A percentile compares a stretch with the other conserved stretches of the same genome.
These are phyloP conservation scores for Nothophoma quercina DNA, from an alignment of 2,329 filamentous ascomycete species.

Conservation along the genomic window DNA sequence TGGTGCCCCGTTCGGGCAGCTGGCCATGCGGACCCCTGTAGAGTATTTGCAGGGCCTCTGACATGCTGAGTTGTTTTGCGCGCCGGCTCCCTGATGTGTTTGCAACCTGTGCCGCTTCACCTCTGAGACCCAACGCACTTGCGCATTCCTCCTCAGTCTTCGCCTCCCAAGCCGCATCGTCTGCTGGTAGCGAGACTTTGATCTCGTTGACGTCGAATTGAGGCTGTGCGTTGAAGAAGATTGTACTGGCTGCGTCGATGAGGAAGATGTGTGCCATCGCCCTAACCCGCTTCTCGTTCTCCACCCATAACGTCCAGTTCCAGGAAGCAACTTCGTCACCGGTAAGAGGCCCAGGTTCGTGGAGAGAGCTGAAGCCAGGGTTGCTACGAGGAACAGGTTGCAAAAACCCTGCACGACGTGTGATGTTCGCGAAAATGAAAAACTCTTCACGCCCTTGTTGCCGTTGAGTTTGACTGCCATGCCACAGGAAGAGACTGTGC, in stretches of 20 bases:
- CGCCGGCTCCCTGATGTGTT: constrained; percentile 71
- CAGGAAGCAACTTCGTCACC: constrained; percentile 61
- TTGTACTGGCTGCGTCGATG: constrained; percentile 68
- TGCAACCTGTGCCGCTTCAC: constrained; percentile 61
- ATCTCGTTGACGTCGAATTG: constrained; percentile 71
- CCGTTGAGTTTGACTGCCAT: constrained; percentile 71
- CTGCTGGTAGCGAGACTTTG: constrained; percentile 71
- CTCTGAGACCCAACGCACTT: constrained; percentile 69
- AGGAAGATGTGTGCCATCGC: constrained; percentile 71
- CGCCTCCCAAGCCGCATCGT: constrained; percentile 79
- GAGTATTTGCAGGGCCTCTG: constrained; percentile 67
- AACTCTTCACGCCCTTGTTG: constrained; percentile 68
- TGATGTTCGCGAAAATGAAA: constrained; percentile 63
- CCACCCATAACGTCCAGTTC: constrained; percentile 72
- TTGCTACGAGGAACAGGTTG: constrained; percentile 59
- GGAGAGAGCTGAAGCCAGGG: constrained; percentile 65
- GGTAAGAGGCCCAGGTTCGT: constrained; percentile 59
- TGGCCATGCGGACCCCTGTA: constrained; percentile 65
- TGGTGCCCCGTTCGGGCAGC: constrained; percentile 71
- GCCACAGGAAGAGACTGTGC: constrained; percentile 71
- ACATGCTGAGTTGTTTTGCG: constrained; percentile 70
- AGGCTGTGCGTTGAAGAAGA: constrained; percentile 75
- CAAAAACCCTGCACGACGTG: constrained; percentile 65
- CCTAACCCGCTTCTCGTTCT: constrained; percentile 73
- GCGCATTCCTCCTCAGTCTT: constrained; percentile 66